Evolutionary conservation across 202 grass and related monocot genomes (phyloP), one percentile per base, ranked within the genome.

Genomic region (Dendrocalamus latiflorus): DNA sequence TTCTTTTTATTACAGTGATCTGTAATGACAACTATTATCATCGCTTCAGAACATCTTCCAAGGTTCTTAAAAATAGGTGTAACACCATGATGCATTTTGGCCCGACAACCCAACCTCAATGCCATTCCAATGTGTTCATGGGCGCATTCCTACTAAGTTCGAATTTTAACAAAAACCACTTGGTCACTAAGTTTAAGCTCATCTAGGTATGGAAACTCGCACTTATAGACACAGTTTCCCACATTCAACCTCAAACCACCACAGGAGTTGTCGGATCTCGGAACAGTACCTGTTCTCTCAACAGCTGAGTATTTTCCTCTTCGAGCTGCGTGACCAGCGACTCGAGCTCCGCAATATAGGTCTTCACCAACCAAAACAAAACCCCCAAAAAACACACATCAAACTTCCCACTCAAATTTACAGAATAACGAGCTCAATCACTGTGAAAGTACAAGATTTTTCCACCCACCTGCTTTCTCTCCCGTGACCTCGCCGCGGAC

Each of bases 331-430:
- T 41, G 24, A 98, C 91, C 68, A 93, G 45, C 1, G 85, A 68
- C 88, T 98, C 96, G 30, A 98, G 96, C 89, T 98, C 93, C 10
- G 91, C 91, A 72, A 90, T 91, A 85, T 98, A 95, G 2, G 96
- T 93, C 96, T 98, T 81, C 60, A 85, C 47, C 34, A 91, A 71
- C 47, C 76, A 75, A 36, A 30, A 30, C 65, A 12, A 21, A 18
- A 39, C 0, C 50, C 50, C 18, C 30, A 8, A 54, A 54, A 54
- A 54, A 54, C 4, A 54, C 6, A 53, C 14, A 28, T 48, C 42
- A 64, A 72, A 76, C 16, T 64, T 79, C 47, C n/a, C 30, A 37
- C 42, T 65, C 16, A 18, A 76, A 78, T 68, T 65, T 30, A 9
- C 12, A 60, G 20, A 41, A 9, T 9, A 8, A 53, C 1, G 38